Evolutionary conservation across 306 rosid genomes (phyloP), one percentile per base, ranked within the genome.

Genomic region (Casuarina glauca): DNA sequence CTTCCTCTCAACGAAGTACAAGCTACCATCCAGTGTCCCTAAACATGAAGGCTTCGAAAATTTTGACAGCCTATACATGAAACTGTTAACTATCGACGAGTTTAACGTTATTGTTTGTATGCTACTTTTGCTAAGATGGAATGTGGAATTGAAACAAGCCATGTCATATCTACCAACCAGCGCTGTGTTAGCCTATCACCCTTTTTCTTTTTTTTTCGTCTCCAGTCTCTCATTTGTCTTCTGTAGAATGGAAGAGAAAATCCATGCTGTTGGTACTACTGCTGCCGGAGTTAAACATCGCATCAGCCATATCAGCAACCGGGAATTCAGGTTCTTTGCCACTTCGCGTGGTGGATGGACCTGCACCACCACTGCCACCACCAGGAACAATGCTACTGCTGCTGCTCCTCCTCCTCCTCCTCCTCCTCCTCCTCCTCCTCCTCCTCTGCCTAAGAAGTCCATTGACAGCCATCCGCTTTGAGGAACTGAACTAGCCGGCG

Each of bases 251-350:
- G 86, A 93, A 93, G 42, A 90, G 82, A 68, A 84, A 89, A 48
- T 93, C 92, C 88, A 90, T 86, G 70, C 89, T 86, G 49, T 81
- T 86, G 69, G 79, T 60, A 9, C 92, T 81, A 75, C 92, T 75
- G 17, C 84, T 79, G 43, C 90, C 93, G 13, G 88, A 84, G 50
- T 90, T 87, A 69, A 90, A 93, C 97, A 93, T 89, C 7, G 55
- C 87, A 44, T 87, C 96, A 2, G 91, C 96, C 83, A 90, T 44
- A 69, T 93, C 93, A 16, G 78, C 52, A 52, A 87, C 96, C 11
- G 87, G 86, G 71, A 81, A 82, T 42, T 83, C 86, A 9, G 62
- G 72, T 46, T 78, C 91, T 69, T 78, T 73, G 2, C 83, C 84
- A 8, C 12, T 74, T 9, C 88, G 85, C 0, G 79, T 38, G 61